Conservation (phyloP, 2,329 filamentous ascomycete genomes). For the Onygenales sp. region DNA sequence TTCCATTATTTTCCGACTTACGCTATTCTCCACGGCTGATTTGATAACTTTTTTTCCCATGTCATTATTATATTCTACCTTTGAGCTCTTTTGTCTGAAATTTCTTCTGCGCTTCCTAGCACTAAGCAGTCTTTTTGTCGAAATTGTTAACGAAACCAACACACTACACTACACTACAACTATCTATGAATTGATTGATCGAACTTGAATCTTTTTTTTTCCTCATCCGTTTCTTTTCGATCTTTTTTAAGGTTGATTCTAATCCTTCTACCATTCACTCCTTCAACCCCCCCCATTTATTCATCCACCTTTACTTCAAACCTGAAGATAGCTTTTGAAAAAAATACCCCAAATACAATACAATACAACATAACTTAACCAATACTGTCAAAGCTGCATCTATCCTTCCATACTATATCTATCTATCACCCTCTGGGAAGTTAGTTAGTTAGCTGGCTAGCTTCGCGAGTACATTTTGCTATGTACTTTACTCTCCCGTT, state of each 20-base stretch:
- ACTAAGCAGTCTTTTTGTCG: neutral
- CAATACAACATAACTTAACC: too few relatives aligned
- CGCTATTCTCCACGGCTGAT: neutral
- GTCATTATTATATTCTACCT: neutral
- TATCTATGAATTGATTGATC: conserved; percentile 3
- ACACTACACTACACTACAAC: too few relatives aligned
- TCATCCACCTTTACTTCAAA: too few relatives aligned
- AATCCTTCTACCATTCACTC: neutral
- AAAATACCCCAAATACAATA: too few relatives aligned
- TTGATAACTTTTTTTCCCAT: neutral
- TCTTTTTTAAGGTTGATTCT: neutral
- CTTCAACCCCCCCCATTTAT: too few relatives aligned
- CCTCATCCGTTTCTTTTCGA: neutral
- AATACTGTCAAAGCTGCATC: too few relatives aligned
- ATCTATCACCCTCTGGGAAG: too few relatives aligned
- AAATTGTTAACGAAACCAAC: conserved; percentile 2
- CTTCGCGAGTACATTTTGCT: too few relatives aligned
- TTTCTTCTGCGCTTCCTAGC: neutral
- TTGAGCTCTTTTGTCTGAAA: neutral
- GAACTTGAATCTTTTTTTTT: neutral
- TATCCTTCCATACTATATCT: too few relatives aligned
- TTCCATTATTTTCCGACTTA: neutral
- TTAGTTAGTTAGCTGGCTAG: too few relatives aligned
- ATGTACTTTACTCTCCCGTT: too few relatives aligned
- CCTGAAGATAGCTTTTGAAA: too few relatives aligned